phyloP scores from a whole-genome alignment of 164 flowering plant genomes.

The Tinospora cordifolia region DNA sequence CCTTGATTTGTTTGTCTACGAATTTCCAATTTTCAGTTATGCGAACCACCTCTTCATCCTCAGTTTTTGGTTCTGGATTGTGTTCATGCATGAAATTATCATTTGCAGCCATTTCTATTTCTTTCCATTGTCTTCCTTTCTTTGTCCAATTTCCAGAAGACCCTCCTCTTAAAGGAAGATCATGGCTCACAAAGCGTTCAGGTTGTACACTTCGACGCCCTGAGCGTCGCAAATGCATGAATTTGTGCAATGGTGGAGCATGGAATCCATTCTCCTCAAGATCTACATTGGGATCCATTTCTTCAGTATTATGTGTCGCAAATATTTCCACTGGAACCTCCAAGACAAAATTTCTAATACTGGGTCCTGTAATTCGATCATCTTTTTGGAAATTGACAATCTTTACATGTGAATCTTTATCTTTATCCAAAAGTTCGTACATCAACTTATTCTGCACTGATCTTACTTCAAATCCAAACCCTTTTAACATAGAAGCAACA shows the following conservation, averaged over 20 bases:
- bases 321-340: constrained; percentile 16
- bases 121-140: constrained; percentile 15
- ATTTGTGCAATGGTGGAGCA: constrained; percentile 18
- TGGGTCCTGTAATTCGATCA: constrained; percentile 24
- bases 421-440: constrained; percentile 39
- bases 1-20: neutral
- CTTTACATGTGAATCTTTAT: constrained; percentile 16
- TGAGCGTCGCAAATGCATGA: constrained; percentile 52
- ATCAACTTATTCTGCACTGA: constrained; percentile 44
- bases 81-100: constrained; percentile 1
- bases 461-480: constrained; percentile 39
- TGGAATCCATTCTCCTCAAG: constrained; percentile 15
- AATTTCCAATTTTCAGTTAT: neutral
- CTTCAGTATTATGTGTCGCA: constrained; percentile 15
- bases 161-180: constrained; percentile 27
- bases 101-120: constrained; percentile 27
- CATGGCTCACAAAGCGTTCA: constrained; percentile 49
- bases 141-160: constrained; percentile 24
- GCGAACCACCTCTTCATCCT: neutral
- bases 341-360: constrained; percentile 20
- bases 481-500: constrained; percentile 52
- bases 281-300: constrained; percentile 13
- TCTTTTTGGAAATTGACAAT: constrained; percentile 45
- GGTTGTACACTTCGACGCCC: constrained; percentile 58
- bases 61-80: constrained; percentile 1